Base-by-base conservation (phyloP, 768 basidiomycete species). In the Postia placenta region DNA sequence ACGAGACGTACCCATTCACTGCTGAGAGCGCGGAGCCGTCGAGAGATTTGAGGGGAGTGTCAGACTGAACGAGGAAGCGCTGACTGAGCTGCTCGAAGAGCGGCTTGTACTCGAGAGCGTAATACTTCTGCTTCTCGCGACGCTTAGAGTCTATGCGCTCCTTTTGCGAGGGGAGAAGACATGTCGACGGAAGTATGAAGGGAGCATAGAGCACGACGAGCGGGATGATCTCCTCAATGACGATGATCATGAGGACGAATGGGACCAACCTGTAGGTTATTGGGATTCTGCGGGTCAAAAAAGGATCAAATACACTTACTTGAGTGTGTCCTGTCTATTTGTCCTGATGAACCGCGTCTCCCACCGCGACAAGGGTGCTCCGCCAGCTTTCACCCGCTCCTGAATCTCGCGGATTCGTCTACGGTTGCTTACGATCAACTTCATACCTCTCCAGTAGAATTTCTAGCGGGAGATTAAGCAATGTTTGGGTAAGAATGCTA, bases 201-300 rank as follows among this genome's bases (percentile, higher is more conserved):
- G 91, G 91, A n/a, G 79, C 82, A 59, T 88, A 92, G 52, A 93
- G 78, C 23, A 88, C 88, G 53, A 92, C 78, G 53, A 93, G 74
- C 12, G 91, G 91, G 48, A 93, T 78, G 27, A 86, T 62, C 65
- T 93, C 91, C 64, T 93, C 91, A 1, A 89, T 69, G 12, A 92
- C 63, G 23, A 88, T 62, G 24, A 89, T 74, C 50, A 91, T 79
- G 56, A 87, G 56, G 7, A 90, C 60, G 68, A 92, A 93, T 0
- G 91, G 91, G 2, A 91, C 68, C 33, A 92, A 75, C 68, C 88
- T 87, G 25, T 11, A 7, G 48, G 36, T 43, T 14, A 11, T 38
- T 39, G 9, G 23, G 14, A n/a, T 7, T 51, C 54, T 39, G 38
- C 7, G 38, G n/a, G n/a, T n/a, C n/a, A n/a, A n/a, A n/a, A n/a